These are phyloP conservation scores for Crithidia sp. DNA, from an alignment of 208 protist species.

Conservation along the genomic window DNA sequence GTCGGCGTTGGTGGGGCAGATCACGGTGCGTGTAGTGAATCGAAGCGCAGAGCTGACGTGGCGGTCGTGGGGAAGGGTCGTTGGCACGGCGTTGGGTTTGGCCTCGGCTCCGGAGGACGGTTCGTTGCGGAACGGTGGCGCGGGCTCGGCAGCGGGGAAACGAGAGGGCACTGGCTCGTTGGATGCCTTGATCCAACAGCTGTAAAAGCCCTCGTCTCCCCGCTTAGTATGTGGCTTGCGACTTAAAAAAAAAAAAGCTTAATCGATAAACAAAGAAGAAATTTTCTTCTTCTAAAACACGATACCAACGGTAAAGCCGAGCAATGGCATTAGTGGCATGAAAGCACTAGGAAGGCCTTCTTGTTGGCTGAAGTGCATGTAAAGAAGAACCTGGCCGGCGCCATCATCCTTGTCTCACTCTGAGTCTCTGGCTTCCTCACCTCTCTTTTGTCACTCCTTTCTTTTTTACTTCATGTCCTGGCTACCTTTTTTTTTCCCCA, in stretches of 20 bases:
- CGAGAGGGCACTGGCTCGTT: conserved; percentile 5
- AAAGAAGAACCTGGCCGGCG: too few species aligned
- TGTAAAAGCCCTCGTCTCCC: not conserved
- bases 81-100: not conserved
- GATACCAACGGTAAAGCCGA: too few species aligned
- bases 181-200: not conserved
- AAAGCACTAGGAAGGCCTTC: too few species aligned
- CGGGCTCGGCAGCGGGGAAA: not conserved
- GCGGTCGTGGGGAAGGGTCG: not conserved
- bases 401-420: too few species aligned
- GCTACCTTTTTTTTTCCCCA: not conserved
- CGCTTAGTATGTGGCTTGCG: not conserved
- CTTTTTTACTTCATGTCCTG: not conserved
- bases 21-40: conserved; percentile 15
- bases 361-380: too few species aligned
- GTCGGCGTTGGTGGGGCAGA: conserved; percentile 7
- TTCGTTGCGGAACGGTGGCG: not conserved
- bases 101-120: not conserved
- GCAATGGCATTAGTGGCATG: too few species aligned
- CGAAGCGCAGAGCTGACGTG: conserved; percentile 27
- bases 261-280: too few species aligned
- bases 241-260: not conserved
- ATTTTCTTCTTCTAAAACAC: too few species aligned
- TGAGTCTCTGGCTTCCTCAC: not conserved
- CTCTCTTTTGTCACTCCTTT: not conserved